Conservation (phyloP, 164 flowering plant genomes). For the Stephania japonica region DNA sequence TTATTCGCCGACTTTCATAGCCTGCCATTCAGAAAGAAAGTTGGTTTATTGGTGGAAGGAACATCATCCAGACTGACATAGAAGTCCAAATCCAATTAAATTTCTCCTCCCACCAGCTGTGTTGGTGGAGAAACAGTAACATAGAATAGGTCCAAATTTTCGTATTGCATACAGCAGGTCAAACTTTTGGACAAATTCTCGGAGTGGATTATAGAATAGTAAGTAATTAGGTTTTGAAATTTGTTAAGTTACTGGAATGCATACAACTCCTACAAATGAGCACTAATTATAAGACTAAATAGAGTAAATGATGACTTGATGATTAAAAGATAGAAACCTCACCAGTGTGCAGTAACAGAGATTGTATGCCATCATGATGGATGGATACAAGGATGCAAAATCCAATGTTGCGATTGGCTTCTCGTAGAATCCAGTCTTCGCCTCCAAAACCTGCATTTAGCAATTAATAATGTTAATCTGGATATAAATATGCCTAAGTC, state of each 20-base stretch:
- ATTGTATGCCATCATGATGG: slow-evolving; percentile 99
- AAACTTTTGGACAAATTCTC: too few relatives aligned
- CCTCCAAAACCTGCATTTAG: slow-evolving; percentile 77
- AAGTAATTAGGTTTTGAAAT: not conserved
- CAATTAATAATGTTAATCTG: slow-evolving; percentile 12
- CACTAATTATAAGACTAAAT: not conserved
- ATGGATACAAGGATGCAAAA: slow-evolving; percentile 98
- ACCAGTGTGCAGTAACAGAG: slow-evolving; percentile 97
- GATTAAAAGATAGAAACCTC: slow-evolving; percentile 13
- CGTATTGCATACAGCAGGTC: too few relatives aligned
- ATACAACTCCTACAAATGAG: not conserved
- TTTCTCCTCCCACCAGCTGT: too few relatives aligned
- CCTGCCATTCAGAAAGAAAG: not conserved
- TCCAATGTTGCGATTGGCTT: slow-evolving; percentile 98
- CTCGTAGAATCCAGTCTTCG: slow-evolving; percentile 84
- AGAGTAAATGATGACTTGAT: not conserved
- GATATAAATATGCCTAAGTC: not conserved
- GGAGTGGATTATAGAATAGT: too few relatives aligned
- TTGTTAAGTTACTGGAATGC: not conserved
- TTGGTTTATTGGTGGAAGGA: too few relatives aligned
- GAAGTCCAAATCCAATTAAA: too few relatives aligned
- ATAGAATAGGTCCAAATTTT: too few relatives aligned
- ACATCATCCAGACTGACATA: too few relatives aligned
- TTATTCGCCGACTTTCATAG: not conserved
- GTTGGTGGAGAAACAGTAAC: too few relatives aligned